Conservation (phyloP, 371 early-diverging fungal genomes). For the Mucor indicus region DNA sequence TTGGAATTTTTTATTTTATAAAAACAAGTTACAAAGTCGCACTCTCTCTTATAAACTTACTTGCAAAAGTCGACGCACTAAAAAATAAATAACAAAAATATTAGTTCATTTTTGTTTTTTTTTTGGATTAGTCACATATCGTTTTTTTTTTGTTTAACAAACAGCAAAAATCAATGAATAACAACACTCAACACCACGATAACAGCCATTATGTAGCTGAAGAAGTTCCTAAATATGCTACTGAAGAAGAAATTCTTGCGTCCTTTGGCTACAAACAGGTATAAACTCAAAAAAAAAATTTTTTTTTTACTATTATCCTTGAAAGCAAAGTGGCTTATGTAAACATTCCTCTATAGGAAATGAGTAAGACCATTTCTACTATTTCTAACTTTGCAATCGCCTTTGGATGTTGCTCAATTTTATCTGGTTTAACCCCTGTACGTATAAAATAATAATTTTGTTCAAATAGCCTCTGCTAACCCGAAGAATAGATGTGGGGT, state of each 20-base stretch:
- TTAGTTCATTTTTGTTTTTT: conserved; percentile 8
- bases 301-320: neutral
- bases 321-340: neutral
- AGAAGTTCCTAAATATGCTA: conserved; percentile 21
- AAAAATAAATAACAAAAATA: conserved; percentile 14
- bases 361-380: conserved; percentile 62
- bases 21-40: conserved; percentile 10
- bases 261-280: conserved; percentile 63
- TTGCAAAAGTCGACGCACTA: conserved; percentile 18
- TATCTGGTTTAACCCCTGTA: conserved; percentile 60
- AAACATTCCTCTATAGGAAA: conserved; percentile 47
- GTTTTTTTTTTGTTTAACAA: conserved; percentile 8
- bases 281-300: neutral
- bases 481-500: conserved; percentile 39
- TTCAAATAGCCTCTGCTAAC: neutral
- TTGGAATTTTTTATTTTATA: conserved; percentile 11
- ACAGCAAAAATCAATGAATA: conserved; percentile 3
- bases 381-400: conserved; percentile 66
- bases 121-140: conserved; percentile 21
- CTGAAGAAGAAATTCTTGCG: conserved; percentile 49
- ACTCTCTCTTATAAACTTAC: conserved; percentile 8
- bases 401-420: conserved; percentile 59
- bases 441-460: neutral
- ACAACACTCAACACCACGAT: conserved; percentile 1
- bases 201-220: conserved; percentile 19